Evolutionary conservation across 2,329 filamentous ascomycete species (phyloP).

Genomic region (Hypomyces perniciosus): DNA sequence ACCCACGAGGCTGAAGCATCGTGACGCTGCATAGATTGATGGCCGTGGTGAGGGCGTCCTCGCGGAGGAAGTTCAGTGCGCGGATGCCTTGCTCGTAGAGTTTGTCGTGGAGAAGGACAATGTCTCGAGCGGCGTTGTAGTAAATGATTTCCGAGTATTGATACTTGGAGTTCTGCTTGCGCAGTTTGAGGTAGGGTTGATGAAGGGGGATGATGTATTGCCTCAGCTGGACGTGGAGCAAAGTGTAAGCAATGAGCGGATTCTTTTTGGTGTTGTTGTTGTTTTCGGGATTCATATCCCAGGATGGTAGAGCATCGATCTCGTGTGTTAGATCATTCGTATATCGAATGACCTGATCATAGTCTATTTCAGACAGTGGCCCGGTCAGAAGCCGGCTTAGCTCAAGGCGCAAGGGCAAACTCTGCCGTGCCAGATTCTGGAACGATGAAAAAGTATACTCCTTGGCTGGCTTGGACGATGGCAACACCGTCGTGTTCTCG

Average conservation of each 20-base stretch:
- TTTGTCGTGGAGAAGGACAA: slow-evolving; percentile 56
- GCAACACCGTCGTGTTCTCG: slow-evolving; percentile 45
- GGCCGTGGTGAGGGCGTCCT: slow-evolving; percentile 53
- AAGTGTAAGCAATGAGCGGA: slow-evolving; percentile 52
- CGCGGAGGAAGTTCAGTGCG: slow-evolving; percentile 53
- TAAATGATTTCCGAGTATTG: slow-evolving; percentile 59
- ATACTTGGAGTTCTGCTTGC: slow-evolving; percentile 54
- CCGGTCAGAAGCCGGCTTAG: slow-evolving; percentile 52
- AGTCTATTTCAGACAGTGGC: slow-evolving; percentile 49
- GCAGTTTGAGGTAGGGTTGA: slow-evolving; percentile 54
- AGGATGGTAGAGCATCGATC: slow-evolving; percentile 54
- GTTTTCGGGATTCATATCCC: slow-evolving; percentile 37
- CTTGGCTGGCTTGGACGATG: slow-evolving; percentile 43
- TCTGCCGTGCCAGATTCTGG: slow-evolving; percentile 51
- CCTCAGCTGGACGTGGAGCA: slow-evolving; percentile 54
- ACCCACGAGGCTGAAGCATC: slow-evolving; percentile 53
- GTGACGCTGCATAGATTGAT: slow-evolving; percentile 58
- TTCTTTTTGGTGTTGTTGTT: slow-evolving; percentile 40
- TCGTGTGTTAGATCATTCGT: slow-evolving; percentile 56
- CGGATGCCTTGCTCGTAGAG: slow-evolving; percentile 54
- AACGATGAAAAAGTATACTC: slow-evolving; percentile 56
- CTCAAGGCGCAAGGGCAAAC: slow-evolving; percentile 50
- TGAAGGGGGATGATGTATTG: slow-evolving; percentile 58
- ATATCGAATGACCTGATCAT: slow-evolving; percentile 56
- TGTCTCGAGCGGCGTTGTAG: slow-evolving; percentile 56